Evolutionary conservation across 108 stramenopile species (phyloP), one percentile per base, ranked within the genome.

Genomic region (Licmophora abbreviata): DNA sequence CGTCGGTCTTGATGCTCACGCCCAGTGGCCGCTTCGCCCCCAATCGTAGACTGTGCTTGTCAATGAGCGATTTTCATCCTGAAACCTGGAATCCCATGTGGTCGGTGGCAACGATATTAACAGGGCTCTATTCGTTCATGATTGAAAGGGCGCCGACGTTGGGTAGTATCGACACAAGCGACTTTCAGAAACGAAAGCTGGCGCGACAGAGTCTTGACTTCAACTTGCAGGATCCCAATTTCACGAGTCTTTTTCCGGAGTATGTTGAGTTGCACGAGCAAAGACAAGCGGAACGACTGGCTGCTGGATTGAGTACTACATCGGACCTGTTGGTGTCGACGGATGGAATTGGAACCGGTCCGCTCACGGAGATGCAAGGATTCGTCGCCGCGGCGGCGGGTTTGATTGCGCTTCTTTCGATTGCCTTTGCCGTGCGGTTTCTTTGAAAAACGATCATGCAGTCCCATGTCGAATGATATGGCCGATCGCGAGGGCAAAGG

Each of bases 121-220:
- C 87, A 51, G 97, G 97, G 12, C 73, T 98, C 15, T 85, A 92
- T 58, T 89, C 89, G 12, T 98, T 98, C 73, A 98, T 98, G 97
- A 47, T 95, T 29, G 95, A 95, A 29, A 77, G 66, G 4, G 72
- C 64, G 14, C 88, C 92, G 4, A 98, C 97, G 0, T 51, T 87
- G 33, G 97, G 97, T 1, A 70, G 73, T 49, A 77, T 96, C 27
- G 91, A 92, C 48, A 87, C 88, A 11, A 69, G 76, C 14, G 54
- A 44, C 6, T 68, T 62, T 7, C 61, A 85, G 60, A 87, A 93
- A 63, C 59, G 71, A 24, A 83, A 67, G 34, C 60, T 81, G 31
- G 97, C 97, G 0, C 33, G 45, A 14, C 71, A 80, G 21, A 92
- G 91, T 58, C 66, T 98, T 56, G 93, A 74, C 21, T 88, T 68